Evolutionary conservation across 2,329 filamentous ascomycete genomes (phyloP), one percentile per base, ranked within the genome.

Genomic region (Ceratocystiopsis sp.): DNA sequence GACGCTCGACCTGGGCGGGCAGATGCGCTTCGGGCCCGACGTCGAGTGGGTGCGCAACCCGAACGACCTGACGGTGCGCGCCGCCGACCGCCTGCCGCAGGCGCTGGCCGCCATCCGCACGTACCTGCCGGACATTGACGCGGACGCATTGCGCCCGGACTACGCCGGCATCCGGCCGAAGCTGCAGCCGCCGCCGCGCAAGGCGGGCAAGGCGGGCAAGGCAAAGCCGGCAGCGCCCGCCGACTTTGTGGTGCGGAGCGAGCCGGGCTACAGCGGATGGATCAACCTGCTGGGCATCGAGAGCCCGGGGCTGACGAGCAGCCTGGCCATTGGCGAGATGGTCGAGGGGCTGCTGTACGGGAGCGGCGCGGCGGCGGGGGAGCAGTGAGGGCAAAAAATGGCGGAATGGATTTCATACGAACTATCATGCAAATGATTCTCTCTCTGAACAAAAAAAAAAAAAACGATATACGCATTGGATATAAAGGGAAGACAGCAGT

Each of bases 101-200:
- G 87, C 87, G 0, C 59, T 93, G 0, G 65, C 65, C 12, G 84
- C 84, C 54, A 95, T 98, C 45, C 65, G 70, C 51, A 68, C 69
- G 9, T 98, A 93, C 56, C 65, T 98, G 4, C 91, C 91, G 0
- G 68, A 64, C 1, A 64, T 98, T 3, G 75, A 91, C 46, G 65
- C 65, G 15, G 61, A 62, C 0, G 74, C 74, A 0, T 69, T 98
- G 21, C 64, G 66, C 35, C 70, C 89, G 3, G 89, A 95, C 60
- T 98, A 96, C 56, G 84, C 84, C 15, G 91, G 91, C 0, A 89
- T 98, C 32, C 65, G 91, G 50, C 89, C 91, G 1, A 98, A 98
- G 66, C 59, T 96, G 49, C 73, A 65, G 1, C 58, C 58, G 66
- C 65, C 34, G 66, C 73, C 11, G 75, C 76, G 14, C n/a, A n/a